phyloP scores from a whole-genome alignment of 768 basidiomycete genomes.

The Chiua virens region DNA sequence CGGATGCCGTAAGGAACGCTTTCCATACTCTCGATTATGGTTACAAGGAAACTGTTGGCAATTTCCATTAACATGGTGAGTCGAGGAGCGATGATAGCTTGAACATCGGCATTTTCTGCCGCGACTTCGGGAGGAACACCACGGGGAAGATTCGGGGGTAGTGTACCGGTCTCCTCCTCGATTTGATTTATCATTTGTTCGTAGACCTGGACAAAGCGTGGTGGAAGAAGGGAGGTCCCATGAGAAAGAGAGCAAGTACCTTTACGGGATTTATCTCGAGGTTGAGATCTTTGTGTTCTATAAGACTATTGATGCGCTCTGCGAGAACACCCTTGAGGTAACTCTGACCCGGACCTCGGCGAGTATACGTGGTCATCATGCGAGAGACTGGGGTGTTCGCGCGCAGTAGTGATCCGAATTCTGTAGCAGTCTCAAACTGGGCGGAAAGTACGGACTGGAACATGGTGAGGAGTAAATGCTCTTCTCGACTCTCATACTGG shows the following conservation, averaged over 20 bases:
- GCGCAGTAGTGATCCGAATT: constrained; percentile 97
- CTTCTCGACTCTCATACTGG: constrained; percentile 97
- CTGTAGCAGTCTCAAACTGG: constrained; percentile 98
- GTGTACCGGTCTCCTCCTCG: constrained; percentile 91
- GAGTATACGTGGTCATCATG: constrained; percentile 99
- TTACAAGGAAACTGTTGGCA: constrained; percentile 94
- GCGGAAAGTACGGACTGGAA: constrained; percentile 98
- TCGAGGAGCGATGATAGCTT: constrained; percentile 96
- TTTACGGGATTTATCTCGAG: constrained; percentile 99
- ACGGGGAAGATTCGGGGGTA: constrained; percentile 88
- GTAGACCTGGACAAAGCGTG: constrained; percentile 67
- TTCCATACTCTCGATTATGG: constrained; percentile 98
- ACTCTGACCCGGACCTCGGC: constrained; percentile 96
- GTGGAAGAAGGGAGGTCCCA: neutral
- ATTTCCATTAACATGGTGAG: constrained; percentile 99
- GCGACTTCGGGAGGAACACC: constrained; percentile 96
- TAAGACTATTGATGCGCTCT: constrained; percentile 96
- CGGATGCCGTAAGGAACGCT: constrained; percentile 98
- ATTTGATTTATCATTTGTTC: constrained; percentile 99
- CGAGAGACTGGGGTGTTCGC: constrained; percentile 99
- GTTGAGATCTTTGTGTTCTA: constrained; percentile 99
- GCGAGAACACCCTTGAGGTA: constrained; percentile 97
- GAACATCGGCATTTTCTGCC: constrained; percentile 90
- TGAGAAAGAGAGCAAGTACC: constrained; percentile 40
- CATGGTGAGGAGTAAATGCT: constrained; percentile 98